Evolutionary conservation across 2,329 filamentous ascomycete species (phyloP).

Genomic region (Xylariaceae sp.): DNA sequence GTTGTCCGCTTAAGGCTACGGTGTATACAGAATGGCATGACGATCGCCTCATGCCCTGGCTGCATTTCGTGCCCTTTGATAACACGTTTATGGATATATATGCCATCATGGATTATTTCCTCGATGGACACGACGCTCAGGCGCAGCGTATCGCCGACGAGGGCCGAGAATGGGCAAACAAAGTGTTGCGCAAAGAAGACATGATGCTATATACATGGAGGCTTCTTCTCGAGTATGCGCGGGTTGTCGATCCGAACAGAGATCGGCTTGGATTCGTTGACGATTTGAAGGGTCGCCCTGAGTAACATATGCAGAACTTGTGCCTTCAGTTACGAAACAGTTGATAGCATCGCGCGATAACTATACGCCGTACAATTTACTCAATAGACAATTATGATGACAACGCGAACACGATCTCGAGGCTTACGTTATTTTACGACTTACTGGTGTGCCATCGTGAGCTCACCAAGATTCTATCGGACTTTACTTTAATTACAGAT

Average conservation of each 20-base stretch:
- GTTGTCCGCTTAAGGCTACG: slow-evolving; percentile 67
- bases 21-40: slow-evolving; percentile 76
- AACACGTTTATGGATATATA: slow-evolving; percentile 66
- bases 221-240: slow-evolving; percentile 55
- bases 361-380: too few relatives aligned
- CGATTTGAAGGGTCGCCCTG: slow-evolving; percentile 31
- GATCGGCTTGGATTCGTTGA: slow-evolving; percentile 43
- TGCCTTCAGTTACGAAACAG: slow-evolving; percentile 36
- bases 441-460: too few relatives aligned
- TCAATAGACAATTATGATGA: too few relatives aligned
- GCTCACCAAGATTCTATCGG: too few relatives aligned
- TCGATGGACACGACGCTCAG: slow-evolving; percentile 46
- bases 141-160: slow-evolving; percentile 58
- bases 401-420: too few relatives aligned
- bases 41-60: slow-evolving; percentile 64
- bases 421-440: too few relatives aligned
- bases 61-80: slow-evolving; percentile 70
- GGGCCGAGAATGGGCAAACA: slow-evolving; percentile 61
- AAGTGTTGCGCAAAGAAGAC: slow-evolving; percentile 60
- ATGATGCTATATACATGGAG: slow-evolving; percentile 65
- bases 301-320: background rate
- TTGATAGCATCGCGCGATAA: too few relatives aligned
- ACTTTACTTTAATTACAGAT: too few relatives aligned
- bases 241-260: slow-evolving; percentile 39
- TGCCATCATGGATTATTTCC: slow-evolving; percentile 62